Conservation (phyloP, 2,329 filamentous ascomycete genomes). For the Biscogniauxia mediterranea region DNA sequence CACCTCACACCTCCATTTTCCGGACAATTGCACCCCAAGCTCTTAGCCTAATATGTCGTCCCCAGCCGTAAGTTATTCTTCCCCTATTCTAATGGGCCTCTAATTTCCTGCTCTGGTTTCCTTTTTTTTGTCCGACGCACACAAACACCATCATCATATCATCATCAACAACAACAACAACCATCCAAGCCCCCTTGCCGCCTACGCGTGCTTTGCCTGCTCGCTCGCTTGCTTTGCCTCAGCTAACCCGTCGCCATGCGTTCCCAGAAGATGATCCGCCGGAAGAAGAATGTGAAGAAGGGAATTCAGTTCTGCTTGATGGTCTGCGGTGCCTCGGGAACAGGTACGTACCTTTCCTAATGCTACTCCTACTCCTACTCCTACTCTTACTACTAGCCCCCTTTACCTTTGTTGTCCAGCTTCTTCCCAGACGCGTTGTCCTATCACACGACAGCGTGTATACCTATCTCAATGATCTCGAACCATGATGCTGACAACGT, state of each 20-base stretch:
- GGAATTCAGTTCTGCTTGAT: constrained; percentile 99
- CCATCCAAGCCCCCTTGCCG: neutral
- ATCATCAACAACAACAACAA: constrained; percentile 10
- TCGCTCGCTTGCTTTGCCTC: constrained; percentile 2
- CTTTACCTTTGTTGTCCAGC: too few species aligned
- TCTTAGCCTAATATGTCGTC: constrained; percentile 36
- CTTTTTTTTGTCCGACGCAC: constrained; percentile 2
- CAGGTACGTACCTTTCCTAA: constrained; percentile 61
- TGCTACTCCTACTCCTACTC: constrained; percentile 9
- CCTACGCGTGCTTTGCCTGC: neutral
- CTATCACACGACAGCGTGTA: neutral
- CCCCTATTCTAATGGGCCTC: constrained; percentile 23
- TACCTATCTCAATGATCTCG: constrained; percentile 3
- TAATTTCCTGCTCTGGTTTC: constrained; percentile 15
- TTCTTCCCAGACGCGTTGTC: neutral
- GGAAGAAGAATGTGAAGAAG: constrained; percentile 99
- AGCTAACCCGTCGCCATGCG: constrained; percentile 29
- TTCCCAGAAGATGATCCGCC: constrained; percentile 86
- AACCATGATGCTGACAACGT: constrained; percentile 2
- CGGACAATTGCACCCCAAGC: constrained; percentile 2
- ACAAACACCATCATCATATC: constrained; percentile 8
- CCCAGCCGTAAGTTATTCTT: constrained; percentile 33
- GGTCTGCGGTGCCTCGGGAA: constrained; percentile 98
- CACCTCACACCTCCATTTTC: neutral
- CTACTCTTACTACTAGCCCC: too few species aligned